A percentile compares a stretch with the other conserved stretches of the same genome.
Evolutionary conservation across 805 yeast species (phyloP).

Genomic region (Candida mattraensis): DNA sequence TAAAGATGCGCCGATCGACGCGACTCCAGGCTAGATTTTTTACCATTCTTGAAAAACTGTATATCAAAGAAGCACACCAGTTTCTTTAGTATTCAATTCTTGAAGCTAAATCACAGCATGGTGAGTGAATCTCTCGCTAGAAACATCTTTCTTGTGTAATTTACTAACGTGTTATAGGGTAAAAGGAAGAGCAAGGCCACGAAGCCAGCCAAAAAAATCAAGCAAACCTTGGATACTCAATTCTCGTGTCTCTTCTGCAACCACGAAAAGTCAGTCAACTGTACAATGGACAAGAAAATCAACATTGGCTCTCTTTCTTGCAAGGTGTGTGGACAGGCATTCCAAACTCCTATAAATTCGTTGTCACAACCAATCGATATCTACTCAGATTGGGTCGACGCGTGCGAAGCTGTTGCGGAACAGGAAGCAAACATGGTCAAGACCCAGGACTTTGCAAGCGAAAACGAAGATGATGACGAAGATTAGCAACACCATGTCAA

Average conservation of each 20-base stretch:
- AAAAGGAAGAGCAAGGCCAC: constrained; percentile 79
- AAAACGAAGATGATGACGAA: constrained; percentile 23
- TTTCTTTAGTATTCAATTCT: not conserved
- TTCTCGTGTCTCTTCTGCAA: constrained; percentile 94
- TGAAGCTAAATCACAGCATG: constrained; percentile 1
- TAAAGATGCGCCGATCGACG: constrained; percentile 10
- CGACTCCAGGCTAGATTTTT: no score
- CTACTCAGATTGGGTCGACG: constrained; percentile 97
- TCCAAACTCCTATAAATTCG: constrained; percentile 84
- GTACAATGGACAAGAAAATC: constrained; percentile 82
- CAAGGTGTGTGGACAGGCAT: constrained; percentile 91
- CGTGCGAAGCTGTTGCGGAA: constrained; percentile 85
- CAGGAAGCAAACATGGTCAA: constrained; percentile 39
- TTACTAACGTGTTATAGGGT: constrained; percentile 26
- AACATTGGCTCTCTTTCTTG: constrained; percentile 83
- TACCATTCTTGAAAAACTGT: constrained; percentile 6
- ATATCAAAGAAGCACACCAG: no score
- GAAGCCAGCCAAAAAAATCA: constrained; percentile 75
- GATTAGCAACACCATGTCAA: no score
- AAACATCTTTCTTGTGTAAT: no score
- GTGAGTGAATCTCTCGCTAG: no score
- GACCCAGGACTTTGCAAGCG: constrained; percentile 22
- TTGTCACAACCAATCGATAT: constrained; percentile 90
- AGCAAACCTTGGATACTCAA: constrained; percentile 75
- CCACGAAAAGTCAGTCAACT: constrained; percentile 88